Base-by-base conservation (phyloP, 352 stramenopile species). In the Aphanomyces stellatus region DNA sequence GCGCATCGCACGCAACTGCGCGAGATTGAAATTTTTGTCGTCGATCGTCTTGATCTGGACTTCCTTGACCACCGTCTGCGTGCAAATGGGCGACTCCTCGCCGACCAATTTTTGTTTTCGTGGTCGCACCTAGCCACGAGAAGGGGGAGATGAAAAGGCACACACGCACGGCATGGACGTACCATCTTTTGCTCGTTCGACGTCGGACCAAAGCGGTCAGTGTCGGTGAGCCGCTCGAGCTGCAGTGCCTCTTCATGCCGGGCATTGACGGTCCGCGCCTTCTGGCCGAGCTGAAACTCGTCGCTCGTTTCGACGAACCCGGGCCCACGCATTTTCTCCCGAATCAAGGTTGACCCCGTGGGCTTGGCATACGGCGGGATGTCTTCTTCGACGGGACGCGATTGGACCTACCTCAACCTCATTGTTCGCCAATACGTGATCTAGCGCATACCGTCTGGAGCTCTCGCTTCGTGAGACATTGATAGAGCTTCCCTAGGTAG, bases 1-100 rank as follows among this genome's bases (percentile, higher is more conserved):
- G 33, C 81, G 77, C 33, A 76, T 91, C 28, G 80, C 75, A 0
- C 88, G 82, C 33, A 96, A 74, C 61, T 94, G 91, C 53, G 93
- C 87, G 8, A 96, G 72, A 15, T 86, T 89, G 65, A 87, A 83
- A 28, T 67, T 67, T 7, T 51, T 49, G 28, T 90, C 78, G 69
- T 90, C 91, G 51, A 95, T 86, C 24, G 91, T 83, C 69, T 95
- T 95, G 63, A 96, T 95, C 69, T 96, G 80, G 25, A 96, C 88
- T 55, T 96, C 82, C 65, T 92, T 88, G 22, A 96, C 88, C 15
- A 91, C 77, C 19, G 94, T 76, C 60, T 90, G 76, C 22, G 87
- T 79, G 69, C 83, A 76, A 8, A 79, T 69, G 0, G 82, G 80
- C 17, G 72, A 77, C 27, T 78, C 77, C 51, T 92, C 85, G 19